Conservation (phyloP, 2,329 filamentous ascomycete species). For the Tolypocladium tundrense region DNA sequence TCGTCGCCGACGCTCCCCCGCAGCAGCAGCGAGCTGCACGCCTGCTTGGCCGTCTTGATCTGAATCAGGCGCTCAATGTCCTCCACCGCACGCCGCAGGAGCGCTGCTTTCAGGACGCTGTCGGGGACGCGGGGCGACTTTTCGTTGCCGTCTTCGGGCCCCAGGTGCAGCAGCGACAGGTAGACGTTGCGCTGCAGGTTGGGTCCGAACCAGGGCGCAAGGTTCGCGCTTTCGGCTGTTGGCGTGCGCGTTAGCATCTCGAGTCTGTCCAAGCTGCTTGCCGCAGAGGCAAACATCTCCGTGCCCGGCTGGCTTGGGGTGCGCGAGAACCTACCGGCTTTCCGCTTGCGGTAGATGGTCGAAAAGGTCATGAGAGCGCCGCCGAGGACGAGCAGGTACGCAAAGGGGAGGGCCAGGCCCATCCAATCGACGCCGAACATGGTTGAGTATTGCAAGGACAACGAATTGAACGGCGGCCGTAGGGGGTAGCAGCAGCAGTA, state of each 20-base stretch:
- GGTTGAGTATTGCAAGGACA: background rate
- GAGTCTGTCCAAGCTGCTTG: background rate
- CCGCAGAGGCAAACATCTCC: background rate
- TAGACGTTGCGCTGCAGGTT: slow-evolving; percentile 93
- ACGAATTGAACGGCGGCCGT: background rate
- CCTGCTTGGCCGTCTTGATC: slow-evolving; percentile 79
- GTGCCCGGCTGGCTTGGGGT: background rate
- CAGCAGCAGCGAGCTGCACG: slow-evolving; percentile 72
- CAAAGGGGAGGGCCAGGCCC: slow-evolving; percentile 75
- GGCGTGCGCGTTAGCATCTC: slow-evolving; percentile 2
- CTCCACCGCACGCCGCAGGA: slow-evolving; percentile 80
- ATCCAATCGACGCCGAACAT: slow-evolving; percentile 56
- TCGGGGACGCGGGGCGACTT: slow-evolving; percentile 67
- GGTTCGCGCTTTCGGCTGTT: slow-evolving; percentile 65
- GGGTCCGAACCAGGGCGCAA: slow-evolving; percentile 88
- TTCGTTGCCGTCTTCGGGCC: slow-evolving; percentile 49
- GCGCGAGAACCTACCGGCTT: slow-evolving; percentile 50
- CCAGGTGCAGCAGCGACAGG: slow-evolving; percentile 78
- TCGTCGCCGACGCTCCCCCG: slow-evolving; percentile 92
- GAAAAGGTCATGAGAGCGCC: slow-evolving; percentile 89
- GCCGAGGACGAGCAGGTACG: slow-evolving; percentile 79
- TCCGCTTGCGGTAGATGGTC: slow-evolving; percentile 83
- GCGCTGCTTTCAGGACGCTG: slow-evolving; percentile 74
- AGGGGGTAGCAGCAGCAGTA: background rate
- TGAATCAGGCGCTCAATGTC: slow-evolving; percentile 89